Evolutionary conservation across 148 eudicot genomes (phyloP).

Genomic region (Diospyros lotus): DNA sequence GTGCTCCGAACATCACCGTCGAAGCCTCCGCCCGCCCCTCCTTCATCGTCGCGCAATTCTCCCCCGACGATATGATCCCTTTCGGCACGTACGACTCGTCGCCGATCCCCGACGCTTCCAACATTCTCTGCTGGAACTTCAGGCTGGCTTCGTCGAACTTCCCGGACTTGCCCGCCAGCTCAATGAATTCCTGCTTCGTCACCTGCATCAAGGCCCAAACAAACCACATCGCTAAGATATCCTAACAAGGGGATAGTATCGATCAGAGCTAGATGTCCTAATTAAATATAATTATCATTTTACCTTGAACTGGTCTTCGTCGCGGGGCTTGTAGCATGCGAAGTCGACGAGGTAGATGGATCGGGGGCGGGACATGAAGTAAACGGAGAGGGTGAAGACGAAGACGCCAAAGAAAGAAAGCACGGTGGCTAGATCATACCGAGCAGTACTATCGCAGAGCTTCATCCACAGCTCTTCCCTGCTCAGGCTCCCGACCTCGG

Average conservation of each 20-base stretch:
- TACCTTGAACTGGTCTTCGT: conserved; percentile 66
- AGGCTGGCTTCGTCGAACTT: conserved; percentile 74
- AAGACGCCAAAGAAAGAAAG: conserved; percentile 65
- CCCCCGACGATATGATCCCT: conserved; percentile 35
- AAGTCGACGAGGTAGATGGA: conserved; percentile 81
- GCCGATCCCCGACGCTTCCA: conserved; percentile 73
- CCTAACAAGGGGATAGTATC: too few relatives aligned
- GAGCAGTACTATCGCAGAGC: conserved; percentile 48
- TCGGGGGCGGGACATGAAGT: conserved; percentile 69
- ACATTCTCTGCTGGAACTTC: conserved; percentile 58
- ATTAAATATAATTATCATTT: background rate
- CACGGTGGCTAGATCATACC: conserved; percentile 64
- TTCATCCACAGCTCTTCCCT: conserved; percentile 65
- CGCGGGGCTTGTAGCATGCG: conserved; percentile 73
- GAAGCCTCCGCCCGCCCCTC: conserved; percentile 87
- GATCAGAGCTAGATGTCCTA: too few relatives aligned
- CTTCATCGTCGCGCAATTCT: conserved; percentile 73
- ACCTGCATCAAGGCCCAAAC: conserved; percentile 29
- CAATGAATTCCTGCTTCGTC: conserved; percentile 67
- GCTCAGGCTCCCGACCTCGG: conserved; percentile 65
- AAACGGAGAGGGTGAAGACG: conserved; percentile 62
- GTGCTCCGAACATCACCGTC: conserved; percentile 82
- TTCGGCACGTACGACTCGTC: conserved; percentile 86
- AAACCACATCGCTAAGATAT: background rate
- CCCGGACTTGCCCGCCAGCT: conserved; percentile 71